phyloP scores from a whole-genome alignment of 2,329 filamentous ascomycete species.

The Uncinocarpus reesii region DNA sequence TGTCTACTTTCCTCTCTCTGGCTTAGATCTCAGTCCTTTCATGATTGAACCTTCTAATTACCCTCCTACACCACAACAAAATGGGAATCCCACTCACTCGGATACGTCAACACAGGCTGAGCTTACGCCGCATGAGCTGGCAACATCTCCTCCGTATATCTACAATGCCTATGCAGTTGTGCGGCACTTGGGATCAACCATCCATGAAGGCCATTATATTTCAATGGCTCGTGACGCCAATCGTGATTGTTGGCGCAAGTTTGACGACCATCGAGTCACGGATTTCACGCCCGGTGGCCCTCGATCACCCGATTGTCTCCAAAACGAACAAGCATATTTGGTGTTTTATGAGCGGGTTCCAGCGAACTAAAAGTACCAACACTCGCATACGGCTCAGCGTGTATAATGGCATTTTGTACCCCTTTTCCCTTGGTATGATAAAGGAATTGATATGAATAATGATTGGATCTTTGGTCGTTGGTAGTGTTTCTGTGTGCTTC shows the following conservation, averaged over 20 bases:
- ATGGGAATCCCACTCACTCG: conserved; percentile 24
- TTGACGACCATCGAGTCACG: conserved; percentile 47
- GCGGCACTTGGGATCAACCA: conserved; percentile 58
- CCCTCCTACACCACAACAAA: conserved; percentile 27
- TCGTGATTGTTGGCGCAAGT: conserved; percentile 50
- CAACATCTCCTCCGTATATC: conserved; percentile 47
- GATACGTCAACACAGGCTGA: conserved; percentile 22
- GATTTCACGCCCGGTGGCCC: conserved; percentile 50
- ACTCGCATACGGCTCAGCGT: no score
- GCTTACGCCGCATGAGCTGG: conserved; percentile 19
- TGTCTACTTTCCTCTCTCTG: conserved; percentile 66
- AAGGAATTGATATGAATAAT: not conserved
- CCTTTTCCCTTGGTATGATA: not conserved
- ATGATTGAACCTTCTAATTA: conserved; percentile 38
- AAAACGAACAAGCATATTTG: conserved; percentile 56
- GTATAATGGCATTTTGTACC: not conserved
- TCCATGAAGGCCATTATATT: conserved; percentile 71
- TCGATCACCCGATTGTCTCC: conserved; percentile 41
- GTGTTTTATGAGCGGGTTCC: conserved; percentile 51
- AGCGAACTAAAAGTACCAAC: conserved; percentile 33
- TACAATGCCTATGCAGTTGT: conserved; percentile 86
- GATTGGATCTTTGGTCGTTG: conserved; percentile 1
- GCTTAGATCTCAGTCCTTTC: conserved; percentile 54
- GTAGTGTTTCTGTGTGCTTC: no score
- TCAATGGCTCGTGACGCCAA: conserved; percentile 54